These are phyloP conservation scores for Lathyrus sativus DNA, from an alignment of 306 rosid genomes.

Conservation along the genomic window DNA sequence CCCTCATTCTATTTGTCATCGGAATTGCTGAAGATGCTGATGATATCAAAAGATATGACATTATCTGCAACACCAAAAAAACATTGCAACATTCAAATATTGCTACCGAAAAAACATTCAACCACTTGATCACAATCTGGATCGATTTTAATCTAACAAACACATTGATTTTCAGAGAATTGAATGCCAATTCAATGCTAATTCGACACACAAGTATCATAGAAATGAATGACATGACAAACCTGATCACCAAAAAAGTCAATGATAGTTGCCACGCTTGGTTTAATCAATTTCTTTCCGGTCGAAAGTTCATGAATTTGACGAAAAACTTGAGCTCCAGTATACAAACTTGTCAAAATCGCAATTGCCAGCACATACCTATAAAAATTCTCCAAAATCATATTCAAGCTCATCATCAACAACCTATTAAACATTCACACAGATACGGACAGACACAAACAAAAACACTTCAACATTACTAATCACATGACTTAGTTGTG, in stretches of 20 bases:
- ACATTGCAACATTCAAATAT: neutral
- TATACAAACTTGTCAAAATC: constrained; percentile 61
- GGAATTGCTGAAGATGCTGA: constrained; percentile 75
- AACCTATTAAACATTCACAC: neutral
- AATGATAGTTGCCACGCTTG: constrained; percentile 42
- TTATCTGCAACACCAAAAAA: constrained; percentile 51
- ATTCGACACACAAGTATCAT: too few relatives aligned
- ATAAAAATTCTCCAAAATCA: constrained; percentile 8
- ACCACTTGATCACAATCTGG: neutral
- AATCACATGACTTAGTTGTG: too few relatives aligned
- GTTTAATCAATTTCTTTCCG: constrained; percentile 46
- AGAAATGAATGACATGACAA: constrained; percentile 3
- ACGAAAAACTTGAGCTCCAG: constrained; percentile 52
- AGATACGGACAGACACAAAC: too few relatives aligned
- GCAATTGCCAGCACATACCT: constrained; percentile 75
- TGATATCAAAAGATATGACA: constrained; percentile 77
- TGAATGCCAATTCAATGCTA: constrained; percentile 17
- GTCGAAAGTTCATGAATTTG: constrained; percentile 56
- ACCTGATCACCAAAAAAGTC: constrained; percentile 88
- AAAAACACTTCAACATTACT: too few relatives aligned
- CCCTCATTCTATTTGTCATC: constrained; percentile 66
- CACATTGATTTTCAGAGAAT: neutral
- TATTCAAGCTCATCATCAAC: neutral
- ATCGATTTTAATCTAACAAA: neutral
- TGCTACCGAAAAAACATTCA: too few relatives aligned